A percentile compares a stretch with the other conserved stretches of the same genome.
Conservation (phyloP, 192 early-diverging fungal species). For the Ambispora gerdemannii region DNA sequence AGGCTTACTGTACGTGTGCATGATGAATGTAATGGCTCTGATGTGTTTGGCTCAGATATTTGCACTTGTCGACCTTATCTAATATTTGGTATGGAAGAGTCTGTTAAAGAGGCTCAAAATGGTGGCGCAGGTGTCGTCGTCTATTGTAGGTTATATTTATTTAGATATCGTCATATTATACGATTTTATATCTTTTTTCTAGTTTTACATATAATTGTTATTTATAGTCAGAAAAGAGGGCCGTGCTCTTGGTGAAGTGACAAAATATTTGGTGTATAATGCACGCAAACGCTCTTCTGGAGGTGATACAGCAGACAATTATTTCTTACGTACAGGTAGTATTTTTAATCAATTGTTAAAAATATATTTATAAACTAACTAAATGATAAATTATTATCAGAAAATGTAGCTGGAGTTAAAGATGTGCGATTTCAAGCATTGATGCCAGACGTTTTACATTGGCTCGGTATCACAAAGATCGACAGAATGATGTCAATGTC, state of each 20-base stretch:
- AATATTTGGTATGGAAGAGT: constrained; percentile 88
- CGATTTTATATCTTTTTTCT: too few species aligned
- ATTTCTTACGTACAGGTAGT: constrained; percentile 74
- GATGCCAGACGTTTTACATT: constrained; percentile 96
- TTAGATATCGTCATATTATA: neutral
- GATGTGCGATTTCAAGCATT: constrained; percentile 96
- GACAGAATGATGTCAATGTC: constrained; percentile 79
- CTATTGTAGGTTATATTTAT: constrained; percentile 63
- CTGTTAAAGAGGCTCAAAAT: constrained; percentile 80
- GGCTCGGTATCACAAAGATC: constrained; percentile 91
- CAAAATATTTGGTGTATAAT: constrained; percentile 95
- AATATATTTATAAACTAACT: neutral
- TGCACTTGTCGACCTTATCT: constrained; percentile 82
- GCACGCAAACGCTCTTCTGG: constrained; percentile 82
- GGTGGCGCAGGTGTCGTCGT: constrained; percentile 93
- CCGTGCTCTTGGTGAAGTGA: constrained; percentile 90
- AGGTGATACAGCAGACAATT: constrained; percentile 85
- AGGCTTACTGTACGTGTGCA: constrained; percentile 84
- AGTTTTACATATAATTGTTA: neutral
- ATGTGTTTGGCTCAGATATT: constrained; percentile 84
- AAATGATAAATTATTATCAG: constrained; percentile 26
- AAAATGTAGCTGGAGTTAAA: constrained; percentile 86
- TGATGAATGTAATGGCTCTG: constrained; percentile 94
- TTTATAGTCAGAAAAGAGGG: constrained; percentile 87
- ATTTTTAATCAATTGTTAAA: neutral